phyloP scores from a whole-genome alignment of 2,329 filamentous ascomycete genomes.

The Fonsecaea nubica region DNA sequence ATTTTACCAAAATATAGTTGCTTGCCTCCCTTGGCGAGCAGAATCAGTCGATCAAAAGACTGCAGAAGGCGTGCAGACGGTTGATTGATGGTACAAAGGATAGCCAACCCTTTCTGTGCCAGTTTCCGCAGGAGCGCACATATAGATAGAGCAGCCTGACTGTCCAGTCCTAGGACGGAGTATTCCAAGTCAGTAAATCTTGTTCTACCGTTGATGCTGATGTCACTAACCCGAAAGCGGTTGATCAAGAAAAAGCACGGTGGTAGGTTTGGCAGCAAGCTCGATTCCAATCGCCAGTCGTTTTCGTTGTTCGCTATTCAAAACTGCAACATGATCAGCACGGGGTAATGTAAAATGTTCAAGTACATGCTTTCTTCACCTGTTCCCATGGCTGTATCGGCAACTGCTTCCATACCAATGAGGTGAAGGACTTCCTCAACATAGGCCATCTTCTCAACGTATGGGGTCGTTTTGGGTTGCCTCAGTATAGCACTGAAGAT shows the following conservation, averaged over 20 bases:
- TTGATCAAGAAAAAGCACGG: constrained; percentile 73
- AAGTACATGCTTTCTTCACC: too few species aligned
- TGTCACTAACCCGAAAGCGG: constrained; percentile 63
- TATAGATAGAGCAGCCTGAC: constrained; percentile 70
- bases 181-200: too few species aligned
- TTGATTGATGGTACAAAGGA: constrained; percentile 74
- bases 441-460: constrained; percentile 67
- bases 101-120: constrained; percentile 68
- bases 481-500: constrained; percentile 70
- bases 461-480: constrained; percentile 60
- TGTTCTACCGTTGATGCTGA: too few species aligned
- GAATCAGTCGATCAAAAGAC: constrained; percentile 73
- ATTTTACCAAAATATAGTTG: constrained; percentile 75
- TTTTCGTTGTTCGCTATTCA: constrained; percentile 65
- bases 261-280: constrained; percentile 69
- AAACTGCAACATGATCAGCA: too few species aligned
- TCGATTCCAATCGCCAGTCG: constrained; percentile 75
- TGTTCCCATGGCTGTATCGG: constrained; percentile 51
- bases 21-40: constrained; percentile 70
- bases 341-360: too few species aligned
- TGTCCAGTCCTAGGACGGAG: constrained; percentile 57
- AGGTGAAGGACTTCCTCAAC: constrained; percentile 68
- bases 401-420: constrained; percentile 49
- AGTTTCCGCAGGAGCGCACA: constrained; percentile 71
- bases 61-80: constrained; percentile 70